Base-by-base conservation (phyloP, 2,329 filamentous ascomycete species). In the Immersiporthe knoxdaviesiana region DNA sequence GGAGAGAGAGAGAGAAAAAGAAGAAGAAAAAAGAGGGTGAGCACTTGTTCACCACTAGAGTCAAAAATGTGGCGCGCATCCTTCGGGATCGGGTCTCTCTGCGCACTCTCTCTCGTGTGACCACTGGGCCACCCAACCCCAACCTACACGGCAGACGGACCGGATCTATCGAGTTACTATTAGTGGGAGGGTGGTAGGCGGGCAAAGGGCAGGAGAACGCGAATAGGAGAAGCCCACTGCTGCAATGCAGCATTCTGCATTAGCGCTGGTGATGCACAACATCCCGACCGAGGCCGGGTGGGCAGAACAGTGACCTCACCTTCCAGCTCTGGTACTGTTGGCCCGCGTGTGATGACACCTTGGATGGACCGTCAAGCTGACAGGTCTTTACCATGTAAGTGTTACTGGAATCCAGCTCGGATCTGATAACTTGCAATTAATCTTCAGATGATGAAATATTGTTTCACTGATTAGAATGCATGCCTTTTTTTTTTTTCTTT, bases 151-250 rank as follows among this genome's bases (percentile, higher is more conserved):
- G 56, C 32, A 59, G 21, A 18, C 30, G 18, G 56, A 21, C 56
- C 30, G 56, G 56, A n/a, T 37, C 32, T 37, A 37, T 59, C 32
- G 56, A 59, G n/a, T n/a, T n/a, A n/a, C n/a, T n/a, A n/a, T n/a
- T n/a, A n/a, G n/a, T n/a, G n/a, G n/a, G n/a, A 1, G 30, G 47
- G 47, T 11, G 47, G 47, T n/a, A 8, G 52, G 14, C 7, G 5
- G 50, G 24, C 50, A 54, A 27, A 12, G 30, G 52, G 52, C 24
- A 56, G 52, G 24, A 18, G 52, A 30, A 56, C 11, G 27, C 24
- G 27, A 18, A 16, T 27, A 30, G 52, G 4, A 30, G 11, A 7
- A 54, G 50, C n/a, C 11, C 50, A 10, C 24, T 27, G 50, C 27
- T 12, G 52, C 1, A 4, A 12, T 54, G 50, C 50, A 30, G 12